A percentile compares a stretch with the other conserved stretches of the same genome.
Conservation (phyloP, 192 early-diverging fungal species). For the Pilobolus umbonatus region DNA sequence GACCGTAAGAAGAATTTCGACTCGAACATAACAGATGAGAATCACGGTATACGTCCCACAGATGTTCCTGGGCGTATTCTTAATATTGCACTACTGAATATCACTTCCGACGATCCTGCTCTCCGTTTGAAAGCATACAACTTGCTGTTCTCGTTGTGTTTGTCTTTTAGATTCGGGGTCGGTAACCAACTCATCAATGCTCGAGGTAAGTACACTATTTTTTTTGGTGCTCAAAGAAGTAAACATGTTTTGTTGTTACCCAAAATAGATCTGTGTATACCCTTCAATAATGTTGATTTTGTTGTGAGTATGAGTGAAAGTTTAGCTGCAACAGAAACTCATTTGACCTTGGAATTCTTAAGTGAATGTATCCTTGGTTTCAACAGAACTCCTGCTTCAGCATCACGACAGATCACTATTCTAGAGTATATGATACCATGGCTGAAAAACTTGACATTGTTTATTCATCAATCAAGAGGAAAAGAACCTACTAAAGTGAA, state of each 20-base stretch:
- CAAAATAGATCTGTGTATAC: slow-evolving; percentile 72
- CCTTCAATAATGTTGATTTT: slow-evolving; percentile 77
- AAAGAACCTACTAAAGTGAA: slow-evolving; percentile 52
- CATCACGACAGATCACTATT: slow-evolving; percentile 66
- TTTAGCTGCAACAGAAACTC: slow-evolving; percentile 63
- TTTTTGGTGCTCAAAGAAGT: too few species aligned
- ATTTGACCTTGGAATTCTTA: slow-evolving; percentile 85
- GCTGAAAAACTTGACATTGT: slow-evolving; percentile 69
- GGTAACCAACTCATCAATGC: slow-evolving; percentile 68
- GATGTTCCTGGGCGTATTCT: slow-evolving; percentile 89
- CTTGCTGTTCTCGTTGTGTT: slow-evolving; percentile 75
- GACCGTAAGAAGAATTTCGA: slow-evolving; percentile 7
- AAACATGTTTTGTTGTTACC: background rate
- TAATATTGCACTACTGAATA: slow-evolving; percentile 86
- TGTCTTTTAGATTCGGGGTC: slow-evolving; percentile 76
- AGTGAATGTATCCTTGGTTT: slow-evolving; percentile 78
- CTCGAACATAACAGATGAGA: background rate
- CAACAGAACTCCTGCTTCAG: slow-evolving; percentile 53
- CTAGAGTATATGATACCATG: slow-evolving; percentile 88
- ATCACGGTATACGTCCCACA: slow-evolving; percentile 57
- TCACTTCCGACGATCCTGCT: slow-evolving; percentile 70
- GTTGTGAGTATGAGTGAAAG: slow-evolving; percentile 69
- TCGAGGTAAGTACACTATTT: slow-evolving; percentile 36
- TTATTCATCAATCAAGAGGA: slow-evolving; percentile 30
- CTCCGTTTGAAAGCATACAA: slow-evolving; percentile 84